These are phyloP conservation scores for Isatis lusitanica DNA, from an alignment of 441 rosid species.

Conservation along the genomic window DNA sequence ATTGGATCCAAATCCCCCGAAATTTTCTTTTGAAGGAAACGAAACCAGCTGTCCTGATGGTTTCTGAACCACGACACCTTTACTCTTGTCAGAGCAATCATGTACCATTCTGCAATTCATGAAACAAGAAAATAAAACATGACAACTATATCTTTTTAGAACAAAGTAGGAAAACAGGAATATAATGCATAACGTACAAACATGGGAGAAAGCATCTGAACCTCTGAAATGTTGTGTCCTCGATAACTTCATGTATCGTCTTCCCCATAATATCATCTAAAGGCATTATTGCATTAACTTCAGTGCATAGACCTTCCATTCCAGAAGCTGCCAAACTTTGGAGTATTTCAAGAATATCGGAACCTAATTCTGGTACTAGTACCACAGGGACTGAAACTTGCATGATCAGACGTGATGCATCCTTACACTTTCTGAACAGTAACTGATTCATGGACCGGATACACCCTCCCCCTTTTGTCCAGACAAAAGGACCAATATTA, in stretches of 20 bases:
- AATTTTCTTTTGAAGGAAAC: conserved; percentile 26
- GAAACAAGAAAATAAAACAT: conserved; percentile 2
- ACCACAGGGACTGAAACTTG: conserved; percentile 63
- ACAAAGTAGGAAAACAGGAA: conserved; percentile 4
- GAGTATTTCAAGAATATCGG: conserved; percentile 52
- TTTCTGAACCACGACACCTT: conserved; percentile 22
- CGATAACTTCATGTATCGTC: conserved; percentile 53
- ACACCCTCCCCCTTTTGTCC: conserved; percentile 51
- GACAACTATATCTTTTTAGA: background rate
- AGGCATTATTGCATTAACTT: conserved; percentile 56
- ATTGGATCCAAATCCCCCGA: conserved; percentile 31
- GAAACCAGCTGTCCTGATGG: conserved; percentile 31
- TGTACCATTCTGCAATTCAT: conserved; percentile 17
- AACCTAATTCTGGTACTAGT: conserved; percentile 58
- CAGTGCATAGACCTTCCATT: conserved; percentile 44
- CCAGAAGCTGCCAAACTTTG: conserved; percentile 61
- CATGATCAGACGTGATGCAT: conserved; percentile 52
- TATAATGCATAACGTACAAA: conserved; percentile 11
- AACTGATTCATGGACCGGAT: conserved; percentile 58
- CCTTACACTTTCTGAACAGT: conserved; percentile 47
- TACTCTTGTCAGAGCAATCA: conserved; percentile 33
- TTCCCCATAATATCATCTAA: conserved; percentile 65
- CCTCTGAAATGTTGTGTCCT: conserved; percentile 44
- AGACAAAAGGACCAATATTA: conserved; percentile 48
- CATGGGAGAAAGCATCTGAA: conserved; percentile 29